Percentiles rank a stretch among this genome's conserved stretches.
phyloP scores from a whole-genome alignment of 2,329 filamentous ascomycete genomes.

The Lachnellula hyalina region DNA sequence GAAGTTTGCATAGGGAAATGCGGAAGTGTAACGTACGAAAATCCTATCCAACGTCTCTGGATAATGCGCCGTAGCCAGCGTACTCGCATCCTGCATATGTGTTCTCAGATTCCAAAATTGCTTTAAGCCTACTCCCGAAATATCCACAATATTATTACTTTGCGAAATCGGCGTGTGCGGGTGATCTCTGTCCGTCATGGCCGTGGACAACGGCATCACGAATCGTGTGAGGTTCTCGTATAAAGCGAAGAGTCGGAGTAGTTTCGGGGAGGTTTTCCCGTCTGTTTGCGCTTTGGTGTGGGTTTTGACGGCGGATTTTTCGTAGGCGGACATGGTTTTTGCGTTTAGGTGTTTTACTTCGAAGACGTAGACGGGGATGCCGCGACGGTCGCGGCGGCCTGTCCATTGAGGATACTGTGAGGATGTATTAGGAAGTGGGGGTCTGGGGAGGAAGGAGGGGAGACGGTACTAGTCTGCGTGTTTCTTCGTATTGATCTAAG shows the following conservation, averaged over 20 bases:
- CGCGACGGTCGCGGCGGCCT: conserved; percentile 80
- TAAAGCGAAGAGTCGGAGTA: conserved; percentile 82
- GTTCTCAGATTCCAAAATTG: conserved; percentile 93
- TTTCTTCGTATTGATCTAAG: conserved; percentile 75
- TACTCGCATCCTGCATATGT: conserved; percentile 90
- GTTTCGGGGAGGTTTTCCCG: conserved; percentile 64
- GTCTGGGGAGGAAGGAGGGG: conserved; percentile 8
- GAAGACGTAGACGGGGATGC: conserved; percentile 88
- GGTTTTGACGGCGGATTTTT: conserved; percentile 52
- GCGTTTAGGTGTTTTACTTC: conserved; percentile 78
- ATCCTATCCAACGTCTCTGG: conserved; percentile 87
- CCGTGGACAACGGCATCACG: conserved; percentile 76
- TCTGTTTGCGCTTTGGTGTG: conserved; percentile 58
- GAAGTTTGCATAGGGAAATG: neutral
- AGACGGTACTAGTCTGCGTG: conserved; percentile 61
- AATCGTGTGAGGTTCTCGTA: conserved; percentile 92
- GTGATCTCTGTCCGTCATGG: conserved; percentile 65
- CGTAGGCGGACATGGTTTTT: conserved; percentile 76
- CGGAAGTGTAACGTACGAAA: conserved; percentile 39
- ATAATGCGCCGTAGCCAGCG: conserved; percentile 87
- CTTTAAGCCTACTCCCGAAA: conserved; percentile 78
- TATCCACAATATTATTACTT: conserved; percentile 92
- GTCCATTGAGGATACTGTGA: conserved; percentile 91
- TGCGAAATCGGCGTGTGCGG: conserved; percentile 83
- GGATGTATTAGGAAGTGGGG: conserved; percentile 8